Evolutionary conservation across 2,329 filamentous ascomycete species (phyloP), one percentile per base, ranked within the genome.

Genomic region (Epichloe gansuensis): DNA sequence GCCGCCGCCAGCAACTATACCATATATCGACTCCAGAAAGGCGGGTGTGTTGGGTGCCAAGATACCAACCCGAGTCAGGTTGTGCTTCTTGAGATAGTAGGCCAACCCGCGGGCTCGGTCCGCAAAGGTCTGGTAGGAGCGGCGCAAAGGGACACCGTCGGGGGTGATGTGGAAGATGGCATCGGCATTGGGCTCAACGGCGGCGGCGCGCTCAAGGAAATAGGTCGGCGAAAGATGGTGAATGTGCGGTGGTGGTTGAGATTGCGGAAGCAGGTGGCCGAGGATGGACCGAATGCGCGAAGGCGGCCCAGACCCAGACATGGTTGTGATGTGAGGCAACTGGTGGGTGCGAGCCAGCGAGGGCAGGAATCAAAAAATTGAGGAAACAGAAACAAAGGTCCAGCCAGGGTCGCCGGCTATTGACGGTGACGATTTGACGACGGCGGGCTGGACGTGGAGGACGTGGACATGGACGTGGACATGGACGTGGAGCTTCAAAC

Each of bases 11-110:
- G 87, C 90, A 1, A 83, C 84, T 59, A 96, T 85, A 2, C 87
- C 93, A 63, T 88, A 98, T 55, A 95, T 87, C 6, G 82, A 80
- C 69, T 97, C 91, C 31, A 98, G 74, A 61, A 97, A 97, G 0
- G 90, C 90, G 0, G 93, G 93, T 1, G 93, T 98, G 65, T 98
- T 98, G 3, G 93, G 87, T 8, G 82, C 84, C 11, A 98, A 74
- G 47, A 98, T 84, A 6, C 93, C 93, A 5, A 97, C 85, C 54
- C 87, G 78, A 61, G 81, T 84, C 62, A 81, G 82, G 4, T 78
- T 76, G 63, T 87, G 80, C 66, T 87, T 87, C 59, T 79, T 78
- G 52, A 98, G 66, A 65, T 85, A 97, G 69, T 95, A 97, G 13
- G 89, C 90, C 17, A 98, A 72, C 0, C 91, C 93, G 42, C 87